A percentile compares a stretch with the other conserved stretches of the same genome.
phyloP scores from a whole-genome alignment of 2,329 filamentous ascomycete species.

The Juglanconis oblonga region DNA sequence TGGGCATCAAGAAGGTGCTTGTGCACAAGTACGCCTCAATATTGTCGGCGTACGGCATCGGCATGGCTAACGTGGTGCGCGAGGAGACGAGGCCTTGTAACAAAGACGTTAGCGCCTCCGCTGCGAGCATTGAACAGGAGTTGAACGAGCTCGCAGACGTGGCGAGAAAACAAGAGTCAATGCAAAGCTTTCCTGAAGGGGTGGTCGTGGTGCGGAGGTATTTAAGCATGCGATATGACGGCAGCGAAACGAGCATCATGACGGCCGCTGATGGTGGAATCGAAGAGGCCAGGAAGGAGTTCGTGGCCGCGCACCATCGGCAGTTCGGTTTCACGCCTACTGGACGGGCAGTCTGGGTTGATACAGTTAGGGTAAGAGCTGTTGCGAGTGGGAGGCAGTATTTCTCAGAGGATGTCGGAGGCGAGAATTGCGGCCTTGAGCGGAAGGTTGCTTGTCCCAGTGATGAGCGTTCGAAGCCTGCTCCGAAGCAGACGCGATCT shows the following conservation, averaged over 20 bases:
- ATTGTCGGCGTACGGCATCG: constrained; percentile 12
- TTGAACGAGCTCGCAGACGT: not conserved
- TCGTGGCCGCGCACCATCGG: not conserved
- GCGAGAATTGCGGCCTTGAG: not conserved
- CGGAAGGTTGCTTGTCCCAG: not conserved
- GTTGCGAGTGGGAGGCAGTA: constrained; percentile 1
- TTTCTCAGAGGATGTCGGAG: not conserved
- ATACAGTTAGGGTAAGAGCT: constrained; percentile 7
- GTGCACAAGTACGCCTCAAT: constrained; percentile 13
- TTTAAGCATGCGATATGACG: constrained; percentile 31
- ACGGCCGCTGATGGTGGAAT: constrained; percentile 17
- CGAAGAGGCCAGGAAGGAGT: constrained; percentile 5
- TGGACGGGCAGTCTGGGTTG: constrained; percentile 2
- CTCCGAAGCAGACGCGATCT: not conserved
- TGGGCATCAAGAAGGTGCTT: constrained; percentile 1
- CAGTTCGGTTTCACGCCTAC: constrained; percentile 11
- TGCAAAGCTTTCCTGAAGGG: not conserved
- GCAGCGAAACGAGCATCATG: constrained; percentile 33
- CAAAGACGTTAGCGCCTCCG: constrained; percentile 32
- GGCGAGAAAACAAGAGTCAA: constrained; percentile 8
- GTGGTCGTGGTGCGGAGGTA: not conserved
- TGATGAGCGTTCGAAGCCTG: not conserved
- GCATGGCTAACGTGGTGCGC: constrained; percentile 12
- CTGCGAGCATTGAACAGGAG: not conserved
- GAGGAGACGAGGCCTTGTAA: constrained; percentile 29